Conservation (phyloP, 2,329 filamentous ascomycete genomes). For the Beauveria scarabaeidicola region DNA sequence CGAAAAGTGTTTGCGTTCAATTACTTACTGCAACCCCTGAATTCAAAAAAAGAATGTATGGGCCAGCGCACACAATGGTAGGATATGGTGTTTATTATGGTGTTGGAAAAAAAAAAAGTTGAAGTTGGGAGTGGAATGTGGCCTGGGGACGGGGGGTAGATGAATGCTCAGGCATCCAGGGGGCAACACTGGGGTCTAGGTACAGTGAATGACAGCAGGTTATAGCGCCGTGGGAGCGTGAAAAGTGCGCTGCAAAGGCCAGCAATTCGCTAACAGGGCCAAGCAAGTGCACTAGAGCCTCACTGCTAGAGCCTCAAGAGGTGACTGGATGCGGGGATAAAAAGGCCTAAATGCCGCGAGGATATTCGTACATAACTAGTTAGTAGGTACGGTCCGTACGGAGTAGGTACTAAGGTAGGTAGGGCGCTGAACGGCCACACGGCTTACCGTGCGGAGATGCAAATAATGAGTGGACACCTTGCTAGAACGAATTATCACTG, state of each 20-base stretch:
- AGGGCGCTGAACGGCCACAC: not conserved
- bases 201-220: not conserved
- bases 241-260: not conserved
- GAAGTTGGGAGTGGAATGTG: not conserved
- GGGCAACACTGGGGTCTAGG: not conserved
- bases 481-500: too few relatives aligned
- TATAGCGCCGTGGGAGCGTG: not conserved
- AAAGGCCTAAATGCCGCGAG: not conserved
- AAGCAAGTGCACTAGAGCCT: not conserved
- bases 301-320: too few relatives aligned
- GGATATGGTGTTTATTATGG: conserved; percentile 3
- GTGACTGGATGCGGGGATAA: conserved; percentile 4
- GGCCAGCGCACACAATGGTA: conserved; percentile 8
- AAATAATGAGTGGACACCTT: too few relatives aligned
- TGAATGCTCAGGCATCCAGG: not conserved
- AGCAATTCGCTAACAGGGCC: not conserved
- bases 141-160: conserved; percentile 12
- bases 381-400: too few relatives aligned
- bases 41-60: conserved; percentile 16
- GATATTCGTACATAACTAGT: too few relatives aligned
- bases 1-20: conserved; percentile 7
- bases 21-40: not conserved
- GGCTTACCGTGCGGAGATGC: too few relatives aligned
- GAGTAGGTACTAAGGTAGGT: too few relatives aligned
- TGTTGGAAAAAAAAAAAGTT: conserved; percentile 1